Evolutionary conservation across 2,329 filamentous ascomycete species (phyloP).

Genomic region (Rosellinia necatrix): DNA sequence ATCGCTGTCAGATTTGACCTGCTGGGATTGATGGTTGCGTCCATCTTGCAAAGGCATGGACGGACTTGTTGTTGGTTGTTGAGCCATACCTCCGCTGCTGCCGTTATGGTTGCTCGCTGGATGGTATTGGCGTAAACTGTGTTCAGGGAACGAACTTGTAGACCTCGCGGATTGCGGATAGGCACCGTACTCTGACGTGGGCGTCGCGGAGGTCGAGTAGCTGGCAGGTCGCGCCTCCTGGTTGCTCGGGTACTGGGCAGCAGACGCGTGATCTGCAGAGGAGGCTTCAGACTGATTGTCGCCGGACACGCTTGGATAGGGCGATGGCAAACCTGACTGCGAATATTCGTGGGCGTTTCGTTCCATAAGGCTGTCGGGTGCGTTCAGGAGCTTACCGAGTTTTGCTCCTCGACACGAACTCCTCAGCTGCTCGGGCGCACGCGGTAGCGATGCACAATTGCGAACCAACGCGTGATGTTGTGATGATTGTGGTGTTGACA

Average conservation of each 20-base stretch:
- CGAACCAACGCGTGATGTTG: constrained; percentile 39
- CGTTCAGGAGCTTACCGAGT: constrained; percentile 39
- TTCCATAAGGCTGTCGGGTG: constrained; percentile 55
- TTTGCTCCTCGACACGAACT: constrained; percentile 38
- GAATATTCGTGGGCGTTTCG: constrained; percentile 74
- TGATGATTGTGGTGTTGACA: constrained; percentile 40
- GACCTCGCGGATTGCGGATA: constrained; percentile 78
- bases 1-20: constrained; percentile 92
- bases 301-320: constrained; percentile 68
- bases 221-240: constrained; percentile 75
- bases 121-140: constrained; percentile 84
- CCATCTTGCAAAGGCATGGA: constrained; percentile 86
- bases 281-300: constrained; percentile 82
- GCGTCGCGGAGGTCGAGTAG: constrained; percentile 79
- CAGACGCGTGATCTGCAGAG: constrained; percentile 88
- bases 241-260: constrained; percentile 84
- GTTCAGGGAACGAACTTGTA: constrained; percentile 78
- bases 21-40: constrained; percentile 74
- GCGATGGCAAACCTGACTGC: constrained; percentile 85
- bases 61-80: constrained; percentile 98
- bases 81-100: constrained; percentile 88
- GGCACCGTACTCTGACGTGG: constrained; percentile 85
- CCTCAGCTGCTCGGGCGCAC: constrained; percentile 37
- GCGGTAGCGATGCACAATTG: constrained; percentile 39
- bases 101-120: constrained; percentile 74